Evolutionary conservation across 116 monocot genomes (phyloP).

Genomic region (Cymodocea nodosa): DNA sequence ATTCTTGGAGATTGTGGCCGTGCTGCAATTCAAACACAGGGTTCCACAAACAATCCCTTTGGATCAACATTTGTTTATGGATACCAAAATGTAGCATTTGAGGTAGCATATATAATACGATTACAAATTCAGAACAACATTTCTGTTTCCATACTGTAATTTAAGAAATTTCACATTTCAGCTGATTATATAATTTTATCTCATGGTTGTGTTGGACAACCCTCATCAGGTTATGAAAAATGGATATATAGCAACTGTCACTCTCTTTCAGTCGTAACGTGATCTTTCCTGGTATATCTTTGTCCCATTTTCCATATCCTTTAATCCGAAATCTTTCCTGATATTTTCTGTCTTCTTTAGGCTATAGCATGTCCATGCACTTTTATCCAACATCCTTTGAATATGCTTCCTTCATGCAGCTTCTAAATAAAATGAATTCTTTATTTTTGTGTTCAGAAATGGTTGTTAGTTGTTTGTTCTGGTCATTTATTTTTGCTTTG

Average conservation of each 20-base stretch:
- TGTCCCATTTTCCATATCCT: not conserved
- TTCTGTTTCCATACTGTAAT: not conserved
- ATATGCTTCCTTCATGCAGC: too few species aligned
- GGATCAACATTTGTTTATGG: constrained; percentile 96
- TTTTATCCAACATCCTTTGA: too few species aligned
- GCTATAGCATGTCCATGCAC: not conserved
- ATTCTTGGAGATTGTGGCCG: constrained; percentile 92
- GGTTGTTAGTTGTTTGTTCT: too few species aligned
- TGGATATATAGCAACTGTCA: constrained; percentile 83
- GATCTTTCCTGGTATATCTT: constrained; percentile 1
- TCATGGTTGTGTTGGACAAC: not conserved
- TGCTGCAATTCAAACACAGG: constrained; percentile 94
- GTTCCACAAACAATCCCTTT: constrained; percentile 76
- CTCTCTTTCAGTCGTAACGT: constrained; percentile 70
- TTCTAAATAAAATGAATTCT: too few species aligned
- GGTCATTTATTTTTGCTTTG: too few species aligned
- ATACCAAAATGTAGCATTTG: constrained; percentile 95
- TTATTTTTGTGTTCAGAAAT: too few species aligned
- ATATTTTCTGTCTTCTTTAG: not conserved
- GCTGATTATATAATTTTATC: not conserved
- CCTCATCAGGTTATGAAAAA: constrained; percentile 79
- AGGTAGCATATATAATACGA: constrained; percentile 22
- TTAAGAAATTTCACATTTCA: not conserved
- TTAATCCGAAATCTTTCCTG: not conserved
- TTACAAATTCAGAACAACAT: not conserved